Conservation (phyloP, 331 rosid species). For the Prunus yedoensis region DNA sequence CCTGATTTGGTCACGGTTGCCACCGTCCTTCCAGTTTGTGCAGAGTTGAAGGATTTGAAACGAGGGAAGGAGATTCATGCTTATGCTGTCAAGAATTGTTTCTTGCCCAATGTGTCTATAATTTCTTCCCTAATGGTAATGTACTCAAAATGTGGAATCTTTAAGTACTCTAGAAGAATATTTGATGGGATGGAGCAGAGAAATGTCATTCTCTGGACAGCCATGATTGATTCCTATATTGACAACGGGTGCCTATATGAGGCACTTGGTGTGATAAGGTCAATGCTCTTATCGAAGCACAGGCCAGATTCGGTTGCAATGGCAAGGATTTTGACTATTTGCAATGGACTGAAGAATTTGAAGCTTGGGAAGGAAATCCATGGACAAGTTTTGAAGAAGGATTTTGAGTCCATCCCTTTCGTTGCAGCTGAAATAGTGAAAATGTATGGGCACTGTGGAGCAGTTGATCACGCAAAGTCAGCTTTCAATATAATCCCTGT, state of each 20-base stretch:
- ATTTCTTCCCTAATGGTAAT: constrained; percentile 67
- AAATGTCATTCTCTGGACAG: constrained; percentile 73
- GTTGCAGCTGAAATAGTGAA: constrained; percentile 63
- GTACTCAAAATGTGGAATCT: constrained; percentile 66
- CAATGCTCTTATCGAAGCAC: constrained; percentile 64
- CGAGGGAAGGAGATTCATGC: constrained; percentile 82
- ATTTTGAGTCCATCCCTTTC: constrained; percentile 46
- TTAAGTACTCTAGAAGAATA: constrained; percentile 51
- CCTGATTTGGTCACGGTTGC: constrained; percentile 77
- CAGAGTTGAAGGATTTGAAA: constrained; percentile 59
- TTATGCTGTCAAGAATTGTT: constrained; percentile 64
- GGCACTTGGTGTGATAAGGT: constrained; percentile 61
- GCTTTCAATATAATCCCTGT: constrained; percentile 51
- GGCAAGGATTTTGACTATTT: constrained; percentile 58
- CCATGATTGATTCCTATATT: constrained; percentile 67
- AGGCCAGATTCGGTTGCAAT: constrained; percentile 68
- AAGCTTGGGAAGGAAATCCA: constrained; percentile 79
- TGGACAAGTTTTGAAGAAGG: constrained; percentile 62
- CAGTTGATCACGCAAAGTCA: constrained; percentile 42
- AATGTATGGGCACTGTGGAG: constrained; percentile 65
- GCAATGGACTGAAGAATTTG: constrained; percentile 44
- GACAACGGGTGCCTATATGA: constrained; percentile 43
- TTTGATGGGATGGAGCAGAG: constrained; percentile 54
- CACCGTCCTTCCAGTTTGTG: constrained; percentile 72
- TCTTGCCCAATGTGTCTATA: constrained; percentile 66